Percentiles rank a stretch among this genome's conserved stretches.
These are phyloP conservation scores for Taphrina populina DNA, from an alignment of 1,139 yeast species.

Conservation along the genomic window DNA sequence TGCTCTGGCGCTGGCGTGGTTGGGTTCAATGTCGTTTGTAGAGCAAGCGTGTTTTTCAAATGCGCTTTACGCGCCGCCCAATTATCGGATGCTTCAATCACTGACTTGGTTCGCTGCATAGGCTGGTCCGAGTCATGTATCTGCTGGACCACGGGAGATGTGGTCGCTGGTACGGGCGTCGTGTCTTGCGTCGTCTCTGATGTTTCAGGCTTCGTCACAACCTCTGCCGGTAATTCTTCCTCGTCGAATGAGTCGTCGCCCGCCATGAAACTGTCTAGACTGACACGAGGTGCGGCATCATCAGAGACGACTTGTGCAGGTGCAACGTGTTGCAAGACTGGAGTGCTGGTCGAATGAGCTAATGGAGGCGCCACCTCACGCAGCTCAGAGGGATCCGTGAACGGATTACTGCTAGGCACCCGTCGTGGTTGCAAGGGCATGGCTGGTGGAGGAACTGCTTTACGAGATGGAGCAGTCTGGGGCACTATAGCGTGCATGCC, in stretches of 20 bases:
- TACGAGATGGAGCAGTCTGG: constrained; percentile 4
- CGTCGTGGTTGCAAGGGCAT: constrained; percentile 4
- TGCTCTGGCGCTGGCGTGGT: constrained; percentile 21
- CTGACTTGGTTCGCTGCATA: constrained; percentile 22
- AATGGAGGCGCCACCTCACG: constrained; percentile 5
- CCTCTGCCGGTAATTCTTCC: no score
- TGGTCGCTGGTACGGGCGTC: no score
- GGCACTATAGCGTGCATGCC: background rate
- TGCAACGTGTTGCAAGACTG: background rate
- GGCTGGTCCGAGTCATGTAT: no score
- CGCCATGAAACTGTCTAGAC: constrained; percentile 21
- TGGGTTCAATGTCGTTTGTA: constrained; percentile 6
- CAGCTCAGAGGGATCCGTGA: constrained; percentile 10
- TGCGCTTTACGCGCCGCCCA: constrained; percentile 32
- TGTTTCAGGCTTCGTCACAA: background rate
- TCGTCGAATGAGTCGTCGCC: constrained; percentile 30
- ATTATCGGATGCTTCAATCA: constrained; percentile 20
- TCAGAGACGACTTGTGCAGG: background rate
- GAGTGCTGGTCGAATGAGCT: constrained; percentile 3
- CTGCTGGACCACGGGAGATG: no score
- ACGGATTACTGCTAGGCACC: constrained; percentile 13
- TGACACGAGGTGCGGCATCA: constrained; percentile 1
- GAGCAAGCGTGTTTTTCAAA: constrained; percentile 28
- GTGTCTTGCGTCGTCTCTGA: no score
- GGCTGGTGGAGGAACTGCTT: background rate